Conservation (phyloP, 129 eudicot species). For the Erigeron canadensis region DNA sequence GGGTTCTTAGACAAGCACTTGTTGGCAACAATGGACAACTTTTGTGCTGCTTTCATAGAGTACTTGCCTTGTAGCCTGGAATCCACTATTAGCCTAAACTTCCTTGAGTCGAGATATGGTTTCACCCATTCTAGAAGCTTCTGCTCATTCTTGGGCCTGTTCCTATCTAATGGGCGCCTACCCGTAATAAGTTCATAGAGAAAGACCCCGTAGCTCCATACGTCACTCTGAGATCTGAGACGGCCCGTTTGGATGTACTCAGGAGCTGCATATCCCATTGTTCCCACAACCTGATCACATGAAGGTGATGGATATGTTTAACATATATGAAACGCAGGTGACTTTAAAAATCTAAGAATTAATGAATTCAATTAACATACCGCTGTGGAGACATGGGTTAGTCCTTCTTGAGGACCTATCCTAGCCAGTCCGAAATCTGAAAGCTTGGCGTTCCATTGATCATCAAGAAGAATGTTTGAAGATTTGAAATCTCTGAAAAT, state of each 20-base stretch:
- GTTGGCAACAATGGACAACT: constrained; percentile 63
- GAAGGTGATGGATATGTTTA: background rate
- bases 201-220: constrained; percentile 87
- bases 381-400: constrained; percentile 93
- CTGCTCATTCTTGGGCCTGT: constrained; percentile 73
- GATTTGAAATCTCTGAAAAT: constrained; percentile 95
- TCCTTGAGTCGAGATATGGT: constrained; percentile 60
- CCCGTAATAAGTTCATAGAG: constrained; percentile 84
- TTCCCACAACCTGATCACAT: constrained; percentile 70
- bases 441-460: constrained; percentile 88
- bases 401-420: constrained; percentile 90
- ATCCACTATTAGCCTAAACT: constrained; percentile 63
- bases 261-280: constrained; percentile 90
- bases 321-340: background rate
- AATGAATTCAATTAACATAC: constrained; percentile 37
- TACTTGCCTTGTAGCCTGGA: constrained; percentile 64
- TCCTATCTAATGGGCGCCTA: constrained; percentile 72
- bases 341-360: background rate
- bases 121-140: constrained; percentile 87
- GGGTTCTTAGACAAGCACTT: constrained; percentile 62
- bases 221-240: constrained; percentile 76
- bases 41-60: constrained; percentile 56
- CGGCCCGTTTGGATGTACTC: constrained; percentile 84
- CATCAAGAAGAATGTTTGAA: constrained; percentile 90
- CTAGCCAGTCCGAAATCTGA: constrained; percentile 98